phyloP scores from a whole-genome alignment of 139 green algal genomes.

The Parachlorella kessleri region DNA sequence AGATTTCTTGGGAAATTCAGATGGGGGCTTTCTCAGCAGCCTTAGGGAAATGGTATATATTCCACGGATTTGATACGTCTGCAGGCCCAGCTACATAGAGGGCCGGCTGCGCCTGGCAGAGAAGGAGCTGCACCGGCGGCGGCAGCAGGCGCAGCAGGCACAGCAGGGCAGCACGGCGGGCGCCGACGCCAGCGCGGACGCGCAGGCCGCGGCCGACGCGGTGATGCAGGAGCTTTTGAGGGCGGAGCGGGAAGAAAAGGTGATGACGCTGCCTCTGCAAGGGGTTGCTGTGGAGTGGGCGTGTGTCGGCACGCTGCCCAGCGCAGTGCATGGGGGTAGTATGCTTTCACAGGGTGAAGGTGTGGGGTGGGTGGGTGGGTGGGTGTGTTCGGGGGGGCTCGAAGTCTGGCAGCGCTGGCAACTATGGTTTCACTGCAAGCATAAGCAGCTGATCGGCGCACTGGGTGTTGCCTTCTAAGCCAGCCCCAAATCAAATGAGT shows the following conservation, averaged over 20 bases:
- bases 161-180: neutral
- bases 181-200: conserved; percentile 16
- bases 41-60: too few relatives aligned
- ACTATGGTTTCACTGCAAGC: too few relatives aligned
- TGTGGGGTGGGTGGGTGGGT: neutral
- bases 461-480: too few relatives aligned
- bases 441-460: too few relatives aligned
- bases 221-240: conserved; percentile 49
- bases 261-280: too few relatives aligned
- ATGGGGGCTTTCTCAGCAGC: too few relatives aligned
- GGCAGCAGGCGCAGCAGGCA: neutral
- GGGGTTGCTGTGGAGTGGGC: too few relatives aligned
- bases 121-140: conserved; percentile 42
- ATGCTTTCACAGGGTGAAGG: neutral
- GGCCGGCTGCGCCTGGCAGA: conserved; percentile 50
- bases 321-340: neutral
- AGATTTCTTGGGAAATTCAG: too few relatives aligned
- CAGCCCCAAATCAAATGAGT: too few relatives aligned
- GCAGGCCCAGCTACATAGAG: conserved; percentile 50
- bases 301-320: too few relatives aligned
- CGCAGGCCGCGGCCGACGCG: conserved; percentile 39
- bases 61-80: too few relatives aligned
- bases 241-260: conserved; percentile 44
- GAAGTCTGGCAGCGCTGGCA: neutral
- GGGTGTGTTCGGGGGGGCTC: neutral